Evolutionary conservation across 1,284 basidiomycete species (phyloP).

Genomic region (Apiotrichum siamense): DNA sequence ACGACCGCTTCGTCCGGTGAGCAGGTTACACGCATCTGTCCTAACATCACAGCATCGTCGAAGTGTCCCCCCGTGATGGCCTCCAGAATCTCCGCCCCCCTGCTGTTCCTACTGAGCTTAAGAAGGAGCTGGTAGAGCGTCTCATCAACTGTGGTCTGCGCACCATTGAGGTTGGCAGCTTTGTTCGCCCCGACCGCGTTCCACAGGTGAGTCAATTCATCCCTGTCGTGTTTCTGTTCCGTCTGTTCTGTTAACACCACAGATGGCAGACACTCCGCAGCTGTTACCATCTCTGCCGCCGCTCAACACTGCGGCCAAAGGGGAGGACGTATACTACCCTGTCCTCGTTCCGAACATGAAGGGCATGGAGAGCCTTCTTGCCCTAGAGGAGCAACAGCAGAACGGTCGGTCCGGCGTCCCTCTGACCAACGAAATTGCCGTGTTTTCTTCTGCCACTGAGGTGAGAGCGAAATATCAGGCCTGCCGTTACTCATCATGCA

Average conservation of each 20-base stretch:
- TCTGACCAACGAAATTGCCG: constrained; percentile 72
- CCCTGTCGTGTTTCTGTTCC: no score
- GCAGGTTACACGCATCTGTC: background rate
- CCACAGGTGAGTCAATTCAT: constrained; percentile 70
- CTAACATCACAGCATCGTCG: constrained; percentile 58
- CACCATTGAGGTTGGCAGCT: constrained; percentile 81
- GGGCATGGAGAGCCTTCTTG: constrained; percentile 64
- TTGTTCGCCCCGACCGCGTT: constrained; percentile 89
- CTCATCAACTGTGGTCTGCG: constrained; percentile 65
- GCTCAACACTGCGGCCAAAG: constrained; percentile 35
- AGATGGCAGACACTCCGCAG: constrained; percentile 82
- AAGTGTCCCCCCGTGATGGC: constrained; percentile 88
- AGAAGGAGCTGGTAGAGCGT: constrained; percentile 73
- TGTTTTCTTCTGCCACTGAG: constrained; percentile 86
- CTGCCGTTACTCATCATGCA: constrained; percentile 6
- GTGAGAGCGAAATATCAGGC: constrained; percentile 19
- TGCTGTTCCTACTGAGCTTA: constrained; percentile 65
- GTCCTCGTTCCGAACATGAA: constrained; percentile 81
- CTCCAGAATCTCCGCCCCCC: constrained; percentile 78
- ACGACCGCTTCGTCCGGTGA: constrained; percentile 4
- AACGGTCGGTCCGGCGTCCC: constrained; percentile 10
- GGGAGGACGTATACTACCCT: constrained; percentile 61
- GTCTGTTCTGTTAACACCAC: constrained; percentile 3
- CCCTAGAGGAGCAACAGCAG: constrained; percentile 33
- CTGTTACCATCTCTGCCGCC: constrained; percentile 28